Evolutionary conservation across 306 rosid genomes (phyloP).

Genomic region (Erythrophleum fordii): DNA sequence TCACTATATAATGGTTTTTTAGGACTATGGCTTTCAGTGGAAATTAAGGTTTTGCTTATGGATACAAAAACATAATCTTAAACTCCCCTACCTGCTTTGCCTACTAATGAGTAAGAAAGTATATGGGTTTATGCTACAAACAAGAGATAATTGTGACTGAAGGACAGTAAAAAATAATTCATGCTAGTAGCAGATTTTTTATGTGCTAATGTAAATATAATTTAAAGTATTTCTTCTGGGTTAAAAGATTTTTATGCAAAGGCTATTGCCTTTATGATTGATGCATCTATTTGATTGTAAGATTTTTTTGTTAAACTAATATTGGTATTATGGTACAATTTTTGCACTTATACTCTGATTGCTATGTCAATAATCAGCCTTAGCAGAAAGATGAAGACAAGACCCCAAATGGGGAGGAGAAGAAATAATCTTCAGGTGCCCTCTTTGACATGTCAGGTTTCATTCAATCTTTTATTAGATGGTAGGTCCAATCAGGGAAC

Average conservation of each 20-base stretch:
- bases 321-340: constrained; percentile 31
- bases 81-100: not conserved
- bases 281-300: not conserved
- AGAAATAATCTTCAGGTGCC: constrained; percentile 43
- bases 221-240: not conserved
- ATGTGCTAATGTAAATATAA: not conserved
- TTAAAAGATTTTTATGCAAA: not conserved
- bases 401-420: constrained; percentile 66
- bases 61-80: not conserved
- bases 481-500: constrained; percentile 28
- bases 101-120: constrained; percentile 1
- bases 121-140: not conserved
- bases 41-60: not conserved
- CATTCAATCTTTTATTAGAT: too few relatives aligned
- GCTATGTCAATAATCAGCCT: constrained; percentile 37
- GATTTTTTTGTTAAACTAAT: not conserved
- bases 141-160: not conserved
- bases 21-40: not conserved
- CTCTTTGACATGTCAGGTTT: constrained; percentile 13
- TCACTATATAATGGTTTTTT: constrained; percentile 14
- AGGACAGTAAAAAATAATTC: not conserved
- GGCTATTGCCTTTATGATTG: constrained; percentile 1
- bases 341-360: constrained; percentile 20
- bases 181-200: not conserved
- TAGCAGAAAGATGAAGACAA: constrained; percentile 75